phyloP scores from a whole-genome alignment of 2,329 filamentous ascomycete genomes.

The Teratosphaeria destructans region DNA sequence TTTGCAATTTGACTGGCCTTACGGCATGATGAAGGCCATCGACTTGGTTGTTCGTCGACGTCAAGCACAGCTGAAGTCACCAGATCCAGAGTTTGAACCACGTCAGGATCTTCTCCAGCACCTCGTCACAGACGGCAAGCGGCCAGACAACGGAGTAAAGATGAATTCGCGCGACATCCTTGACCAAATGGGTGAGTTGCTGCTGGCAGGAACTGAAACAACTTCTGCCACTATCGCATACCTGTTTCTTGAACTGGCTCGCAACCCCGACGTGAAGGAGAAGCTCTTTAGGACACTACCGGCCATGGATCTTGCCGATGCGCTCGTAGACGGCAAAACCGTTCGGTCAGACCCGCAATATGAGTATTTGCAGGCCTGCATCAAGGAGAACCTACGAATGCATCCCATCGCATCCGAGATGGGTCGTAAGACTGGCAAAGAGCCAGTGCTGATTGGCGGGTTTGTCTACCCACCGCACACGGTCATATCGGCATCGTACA shows the following conservation, averaged over 20 bases:
- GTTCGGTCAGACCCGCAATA: neutral
- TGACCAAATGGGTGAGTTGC: neutral
- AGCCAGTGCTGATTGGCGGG: neutral
- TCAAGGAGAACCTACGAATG: neutral
- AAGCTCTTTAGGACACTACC: neutral
- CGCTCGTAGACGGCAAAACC: neutral
- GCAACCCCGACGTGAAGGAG: neutral
- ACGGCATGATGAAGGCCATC: neutral
- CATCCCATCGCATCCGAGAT: neutral
- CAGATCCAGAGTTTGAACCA: neutral
- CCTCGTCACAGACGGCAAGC: neutral
- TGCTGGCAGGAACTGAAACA: neutral
- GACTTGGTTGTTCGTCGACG: neutral
- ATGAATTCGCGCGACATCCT: neutral
- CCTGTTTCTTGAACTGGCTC: neutral
- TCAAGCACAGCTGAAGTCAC: neutral
- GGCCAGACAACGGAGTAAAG: neutral
- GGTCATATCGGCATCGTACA: conserved; percentile 1
- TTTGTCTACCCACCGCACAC: conserved; percentile 7
- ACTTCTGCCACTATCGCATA: neutral
- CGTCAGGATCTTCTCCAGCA: neutral
- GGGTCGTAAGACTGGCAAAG: neutral
- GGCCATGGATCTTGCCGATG: neutral
- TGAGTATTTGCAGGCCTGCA: neutral
- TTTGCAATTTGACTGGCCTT: neutral